These are phyloP conservation scores for Diplosphaera chodatii DNA, from an alignment of 139 green algal species.

Conservation along the genomic window DNA sequence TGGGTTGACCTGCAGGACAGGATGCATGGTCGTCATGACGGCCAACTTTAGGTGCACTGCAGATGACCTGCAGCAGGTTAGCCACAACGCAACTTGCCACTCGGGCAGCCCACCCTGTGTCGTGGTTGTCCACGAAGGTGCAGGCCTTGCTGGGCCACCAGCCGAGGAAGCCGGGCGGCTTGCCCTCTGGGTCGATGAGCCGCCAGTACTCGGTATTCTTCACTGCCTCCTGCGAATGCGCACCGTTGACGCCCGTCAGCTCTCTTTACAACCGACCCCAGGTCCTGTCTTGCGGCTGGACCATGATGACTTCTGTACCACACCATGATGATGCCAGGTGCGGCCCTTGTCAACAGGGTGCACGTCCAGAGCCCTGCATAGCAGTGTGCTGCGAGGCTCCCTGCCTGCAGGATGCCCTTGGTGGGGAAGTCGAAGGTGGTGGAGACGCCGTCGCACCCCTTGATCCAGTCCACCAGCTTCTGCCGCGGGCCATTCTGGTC, in stretches of 20 bases:
- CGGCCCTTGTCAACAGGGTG: no score
- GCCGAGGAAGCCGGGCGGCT: conserved; percentile 58
- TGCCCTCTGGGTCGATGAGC: conserved; percentile 64
- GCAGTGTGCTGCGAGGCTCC: no score
- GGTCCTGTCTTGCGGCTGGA: no score
- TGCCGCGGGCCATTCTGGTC: conserved; percentile 42
- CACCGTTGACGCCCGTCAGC: no score
- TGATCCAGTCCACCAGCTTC: conserved; percentile 70
- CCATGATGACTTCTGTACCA: no score
- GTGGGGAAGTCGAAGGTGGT: conserved; percentile 93
- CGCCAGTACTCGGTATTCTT: conserved; percentile 80
- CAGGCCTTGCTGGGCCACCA: conserved; percentile 53
- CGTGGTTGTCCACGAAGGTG: conserved; percentile 73
- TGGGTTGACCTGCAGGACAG: conserved; percentile 57
- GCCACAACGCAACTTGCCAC: no score
- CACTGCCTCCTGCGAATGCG: conserved; percentile 91
- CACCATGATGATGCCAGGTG: no score
- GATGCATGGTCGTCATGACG: no score
- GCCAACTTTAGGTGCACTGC: no score
- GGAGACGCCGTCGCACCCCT: conserved; percentile 59
- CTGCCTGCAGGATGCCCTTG: conserved; percentile 61
- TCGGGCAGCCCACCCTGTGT: conserved; percentile 12
- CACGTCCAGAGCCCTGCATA: no score
- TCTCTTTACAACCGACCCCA: no score
- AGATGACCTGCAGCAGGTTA: no score